A percentile compares a stretch with the other conserved stretches of the same genome.
Conservation (phyloP, 2,329 filamentous ascomycete genomes). For the Aspergillus melleus region DNA sequence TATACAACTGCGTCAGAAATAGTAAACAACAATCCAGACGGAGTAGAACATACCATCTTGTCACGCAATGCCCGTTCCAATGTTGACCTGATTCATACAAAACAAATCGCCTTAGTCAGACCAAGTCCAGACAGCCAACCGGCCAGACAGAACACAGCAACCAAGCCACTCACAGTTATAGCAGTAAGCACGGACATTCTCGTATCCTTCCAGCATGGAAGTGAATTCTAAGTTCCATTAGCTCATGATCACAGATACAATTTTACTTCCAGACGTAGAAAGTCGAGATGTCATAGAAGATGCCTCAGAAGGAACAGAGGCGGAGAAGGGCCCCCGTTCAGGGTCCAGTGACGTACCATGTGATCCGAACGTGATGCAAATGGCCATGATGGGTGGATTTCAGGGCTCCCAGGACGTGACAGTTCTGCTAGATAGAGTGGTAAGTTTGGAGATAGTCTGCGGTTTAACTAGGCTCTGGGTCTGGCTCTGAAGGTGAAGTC, state of each 20-base stretch:
- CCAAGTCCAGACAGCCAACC: neutral
- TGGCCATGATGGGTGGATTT: conserved; percentile 32
- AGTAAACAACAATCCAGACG: neutral
- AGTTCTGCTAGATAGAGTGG: neutral
- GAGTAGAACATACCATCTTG: conserved; percentile 38
- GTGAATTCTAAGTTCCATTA: conserved; percentile 40
- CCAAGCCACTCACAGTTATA: conserved; percentile 42
- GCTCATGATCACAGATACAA: neutral
- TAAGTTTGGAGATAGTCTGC: neutral
- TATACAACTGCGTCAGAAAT: neutral
- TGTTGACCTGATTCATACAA: conserved; percentile 34
- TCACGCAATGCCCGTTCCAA: conserved; percentile 47
- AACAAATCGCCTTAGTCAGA: neutral
- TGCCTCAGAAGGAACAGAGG: neutral
- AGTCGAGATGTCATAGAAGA: neutral
- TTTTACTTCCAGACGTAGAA: neutral
- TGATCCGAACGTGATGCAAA: conserved; percentile 46
- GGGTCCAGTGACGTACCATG: conserved; percentile 33
- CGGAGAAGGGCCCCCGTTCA: neutral
- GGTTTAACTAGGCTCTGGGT: neutral
- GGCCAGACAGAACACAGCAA: neutral
- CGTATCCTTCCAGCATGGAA: conserved; percentile 46
- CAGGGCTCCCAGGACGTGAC: neutral
- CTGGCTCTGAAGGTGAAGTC: neutral
- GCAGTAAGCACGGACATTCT: conserved; percentile 47